Evolutionary conservation across 441 rosid genomes (phyloP).

Genomic region (Adansonia gregorii): DNA sequence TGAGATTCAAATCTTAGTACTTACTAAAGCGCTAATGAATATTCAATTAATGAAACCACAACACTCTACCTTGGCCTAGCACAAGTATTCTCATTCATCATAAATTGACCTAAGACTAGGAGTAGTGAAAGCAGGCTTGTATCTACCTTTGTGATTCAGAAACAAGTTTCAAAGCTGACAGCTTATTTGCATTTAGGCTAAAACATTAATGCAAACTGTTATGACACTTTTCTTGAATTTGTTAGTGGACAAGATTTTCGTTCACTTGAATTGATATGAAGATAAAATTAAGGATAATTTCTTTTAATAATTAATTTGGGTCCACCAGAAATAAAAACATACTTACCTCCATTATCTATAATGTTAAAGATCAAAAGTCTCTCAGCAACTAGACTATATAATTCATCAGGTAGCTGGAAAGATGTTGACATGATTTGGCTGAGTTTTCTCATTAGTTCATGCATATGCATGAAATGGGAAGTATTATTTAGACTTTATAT

Average conservation of each 20-base stretch:
- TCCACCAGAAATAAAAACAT: neutral
- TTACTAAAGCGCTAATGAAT: too few species aligned
- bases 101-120: neutral
- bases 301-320: neutral
- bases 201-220: neutral
- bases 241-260: neutral
- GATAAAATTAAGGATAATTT: neutral
- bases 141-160: neutral
- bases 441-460: neutral
- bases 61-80: too few species aligned
- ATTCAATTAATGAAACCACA: too few species aligned
- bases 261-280: neutral
- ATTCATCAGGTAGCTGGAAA: constrained; percentile 1
- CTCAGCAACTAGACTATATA: neutral
- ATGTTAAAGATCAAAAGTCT: neutral
- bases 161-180: neutral
- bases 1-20: too few species aligned
- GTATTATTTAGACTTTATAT: neutral
- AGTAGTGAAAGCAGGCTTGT: neutral
- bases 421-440: constrained; percentile 5
- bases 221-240: neutral
- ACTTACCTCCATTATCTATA: neutral
- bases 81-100: neutral
- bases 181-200: neutral
- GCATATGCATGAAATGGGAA: neutral